phyloP scores from a whole-genome alignment of 805 yeast genomes.

The Barnettozyma sp. region DNA sequence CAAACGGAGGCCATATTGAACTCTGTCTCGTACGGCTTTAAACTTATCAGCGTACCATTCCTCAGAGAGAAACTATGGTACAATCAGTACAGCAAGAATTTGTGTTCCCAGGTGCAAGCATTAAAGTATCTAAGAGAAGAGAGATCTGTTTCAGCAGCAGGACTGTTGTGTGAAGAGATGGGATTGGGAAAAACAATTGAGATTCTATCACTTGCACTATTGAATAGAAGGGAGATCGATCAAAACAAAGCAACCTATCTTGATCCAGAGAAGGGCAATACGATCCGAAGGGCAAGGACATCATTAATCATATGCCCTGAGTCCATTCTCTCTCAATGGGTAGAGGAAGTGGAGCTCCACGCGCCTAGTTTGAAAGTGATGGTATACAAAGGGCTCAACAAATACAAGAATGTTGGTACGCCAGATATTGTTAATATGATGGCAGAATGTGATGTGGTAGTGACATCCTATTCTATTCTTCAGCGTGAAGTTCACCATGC shows the following conservation, averaged over 20 bases:
- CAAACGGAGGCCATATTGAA: conserved; percentile 28
- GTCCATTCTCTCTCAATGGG: conserved; percentile 82
- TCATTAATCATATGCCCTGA: conserved; percentile 84
- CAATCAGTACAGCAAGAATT: conserved; percentile 44
- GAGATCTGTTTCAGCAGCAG: conserved; percentile 4
- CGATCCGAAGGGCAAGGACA: conserved; percentile 44
- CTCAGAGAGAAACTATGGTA: conserved; percentile 31
- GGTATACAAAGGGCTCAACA: conserved; percentile 53
- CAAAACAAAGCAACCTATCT: background rate
- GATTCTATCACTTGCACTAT: conserved; percentile 53
- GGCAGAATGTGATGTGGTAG: conserved; percentile 62
- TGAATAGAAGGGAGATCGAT: conserved; percentile 44
- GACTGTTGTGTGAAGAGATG: conserved; percentile 86
- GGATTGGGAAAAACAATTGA: conserved; percentile 96
- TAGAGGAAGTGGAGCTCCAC: conserved; percentile 53
- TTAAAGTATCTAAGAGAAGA: conserved; percentile 26
- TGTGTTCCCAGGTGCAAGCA: conserved; percentile 31
- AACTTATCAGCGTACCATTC: conserved; percentile 18
- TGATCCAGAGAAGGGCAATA: conserved; percentile 15
- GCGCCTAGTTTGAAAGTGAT: conserved; percentile 58
- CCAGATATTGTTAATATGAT: conserved; percentile 44
- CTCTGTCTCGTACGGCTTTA: conserved; percentile 49
- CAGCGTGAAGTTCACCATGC: conserved; percentile 78
- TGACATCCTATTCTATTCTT: conserved; percentile 69
- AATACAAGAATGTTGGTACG: conserved; percentile 29